phyloP scores from a whole-genome alignment of 1,284 basidiomycete species.

The Fomitopsis schrenkii region DNA sequence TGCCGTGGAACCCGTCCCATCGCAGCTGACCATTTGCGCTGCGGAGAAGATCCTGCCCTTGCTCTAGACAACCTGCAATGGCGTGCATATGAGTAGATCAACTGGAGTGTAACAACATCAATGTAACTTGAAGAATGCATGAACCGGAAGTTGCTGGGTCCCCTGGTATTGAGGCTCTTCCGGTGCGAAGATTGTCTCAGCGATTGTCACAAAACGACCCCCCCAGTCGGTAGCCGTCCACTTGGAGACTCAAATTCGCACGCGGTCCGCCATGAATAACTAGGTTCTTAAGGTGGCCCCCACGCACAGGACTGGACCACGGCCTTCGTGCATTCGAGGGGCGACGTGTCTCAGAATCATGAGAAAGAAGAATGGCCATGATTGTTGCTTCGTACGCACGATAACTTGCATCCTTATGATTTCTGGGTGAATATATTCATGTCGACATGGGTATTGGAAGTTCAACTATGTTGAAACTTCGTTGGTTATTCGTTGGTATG shows the following conservation, averaged over 20 bases:
- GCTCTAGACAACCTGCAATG: slow-evolving; percentile 25
- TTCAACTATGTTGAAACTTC: too few relatives aligned
- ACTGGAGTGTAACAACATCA: neutral
- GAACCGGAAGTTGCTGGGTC: too few relatives aligned
- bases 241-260: neutral
- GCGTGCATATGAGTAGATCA: neutral
- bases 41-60: slow-evolving; percentile 56
- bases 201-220: too few relatives aligned
- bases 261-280: neutral
- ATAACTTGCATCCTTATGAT: too few relatives aligned
- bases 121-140: neutral
- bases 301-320: neutral
- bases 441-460: too few relatives aligned
- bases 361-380: too few relatives aligned
- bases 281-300: neutral
- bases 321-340: neutral
- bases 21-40: slow-evolving; percentile 52
- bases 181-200: too few relatives aligned
- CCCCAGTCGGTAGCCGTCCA: too few relatives aligned
- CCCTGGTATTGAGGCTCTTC: too few relatives aligned
- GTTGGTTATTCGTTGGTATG: too few relatives aligned
- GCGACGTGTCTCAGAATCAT: neutral
- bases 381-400: too few relatives aligned
- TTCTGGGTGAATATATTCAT: too few relatives aligned
- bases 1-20: slow-evolving; percentile 55